phyloP scores from a whole-genome alignment of 192 early-diverging fungal genomes.

The Coemansia sp. region DNA sequence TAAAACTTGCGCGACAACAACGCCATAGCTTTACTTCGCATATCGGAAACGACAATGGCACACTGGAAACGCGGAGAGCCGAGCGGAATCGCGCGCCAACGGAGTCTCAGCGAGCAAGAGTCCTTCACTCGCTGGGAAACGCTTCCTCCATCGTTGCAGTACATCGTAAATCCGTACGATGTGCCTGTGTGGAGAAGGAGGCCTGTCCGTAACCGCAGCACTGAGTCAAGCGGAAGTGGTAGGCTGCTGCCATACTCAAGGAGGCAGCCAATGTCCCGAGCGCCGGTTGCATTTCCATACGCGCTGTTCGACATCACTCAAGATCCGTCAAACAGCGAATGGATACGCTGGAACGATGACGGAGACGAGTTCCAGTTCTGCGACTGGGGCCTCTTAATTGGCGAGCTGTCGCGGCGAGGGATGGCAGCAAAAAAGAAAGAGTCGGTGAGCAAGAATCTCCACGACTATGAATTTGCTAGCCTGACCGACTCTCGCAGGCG shows the following conservation, averaged over 20 bases:
- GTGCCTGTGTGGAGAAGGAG: background rate
- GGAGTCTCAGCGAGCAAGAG: background rate
- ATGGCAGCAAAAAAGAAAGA: conserved; percentile 1
- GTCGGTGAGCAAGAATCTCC: conserved; percentile 9
- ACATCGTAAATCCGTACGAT: background rate
- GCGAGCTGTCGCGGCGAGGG: background rate
- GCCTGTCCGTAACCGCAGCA: too few species aligned
- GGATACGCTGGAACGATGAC: conserved; percentile 8
- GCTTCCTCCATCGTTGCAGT: conserved; percentile 1
- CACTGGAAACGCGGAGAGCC: background rate
- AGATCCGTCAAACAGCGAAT: background rate
- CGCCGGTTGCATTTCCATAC: conserved; percentile 1
- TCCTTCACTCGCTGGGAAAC: background rate
- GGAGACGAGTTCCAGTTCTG: background rate
- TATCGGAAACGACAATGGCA: too few species aligned
- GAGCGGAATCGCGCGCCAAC: background rate
- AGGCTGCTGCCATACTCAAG: background rate
- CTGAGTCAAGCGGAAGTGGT: background rate
- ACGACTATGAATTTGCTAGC: conserved; percentile 5
- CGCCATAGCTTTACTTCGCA: too few species aligned
- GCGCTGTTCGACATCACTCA: background rate
- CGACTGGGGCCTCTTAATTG: background rate
- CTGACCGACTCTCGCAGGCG: conserved; percentile 6
- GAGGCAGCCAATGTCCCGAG: background rate
- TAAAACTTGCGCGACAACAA: too few species aligned